Conservation (phyloP, 805 yeast genomes). For the Sporopachydermia lactativora region DNA sequence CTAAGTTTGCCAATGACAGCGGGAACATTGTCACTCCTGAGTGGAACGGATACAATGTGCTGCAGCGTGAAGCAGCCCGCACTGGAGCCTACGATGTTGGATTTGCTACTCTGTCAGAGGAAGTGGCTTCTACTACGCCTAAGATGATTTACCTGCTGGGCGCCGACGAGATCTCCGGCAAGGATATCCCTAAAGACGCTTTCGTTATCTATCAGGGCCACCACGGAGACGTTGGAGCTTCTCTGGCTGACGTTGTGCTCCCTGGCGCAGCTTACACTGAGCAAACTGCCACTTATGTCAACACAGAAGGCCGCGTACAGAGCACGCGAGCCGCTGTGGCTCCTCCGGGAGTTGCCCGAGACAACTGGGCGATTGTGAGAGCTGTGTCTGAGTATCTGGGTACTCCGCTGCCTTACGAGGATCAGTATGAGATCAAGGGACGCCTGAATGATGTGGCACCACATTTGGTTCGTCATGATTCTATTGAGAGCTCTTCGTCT, state of each 20-base stretch:
- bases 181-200: slow-evolving; percentile 68
- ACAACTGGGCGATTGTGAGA: slow-evolving; percentile 80
- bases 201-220: slow-evolving; percentile 86
- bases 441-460: slow-evolving; percentile 73
- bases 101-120: slow-evolving; percentile 39
- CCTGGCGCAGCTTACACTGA: slow-evolving; percentile 88
- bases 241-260: slow-evolving; percentile 72
- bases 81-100: slow-evolving; percentile 82
- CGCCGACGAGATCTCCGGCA: slow-evolving; percentile 63
- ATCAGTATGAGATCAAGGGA: slow-evolving; percentile 46
- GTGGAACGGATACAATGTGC: slow-evolving; percentile 72
- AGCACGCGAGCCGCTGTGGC: slow-evolving; percentile 74
- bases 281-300: slow-evolving; percentile 70
- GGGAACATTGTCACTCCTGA: slow-evolving; percentile 47
- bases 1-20: slow-evolving; percentile 40
- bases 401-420: slow-evolving; percentile 63
- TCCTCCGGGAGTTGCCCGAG: slow-evolving; percentile 82
- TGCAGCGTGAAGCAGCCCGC: slow-evolving; percentile 81
- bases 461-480: slow-evolving; percentile 61
- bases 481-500: slow-evolving; percentile 50
- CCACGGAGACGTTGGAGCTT: slow-evolving; percentile 84
- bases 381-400: slow-evolving; percentile 71
- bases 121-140: slow-evolving; percentile 33
- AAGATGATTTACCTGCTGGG: slow-evolving; percentile 71
- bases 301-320: slow-evolving; percentile 86